Evolutionary conservation across 129 eudicot genomes (phyloP).

Genomic region (Lactuca saligna): DNA sequence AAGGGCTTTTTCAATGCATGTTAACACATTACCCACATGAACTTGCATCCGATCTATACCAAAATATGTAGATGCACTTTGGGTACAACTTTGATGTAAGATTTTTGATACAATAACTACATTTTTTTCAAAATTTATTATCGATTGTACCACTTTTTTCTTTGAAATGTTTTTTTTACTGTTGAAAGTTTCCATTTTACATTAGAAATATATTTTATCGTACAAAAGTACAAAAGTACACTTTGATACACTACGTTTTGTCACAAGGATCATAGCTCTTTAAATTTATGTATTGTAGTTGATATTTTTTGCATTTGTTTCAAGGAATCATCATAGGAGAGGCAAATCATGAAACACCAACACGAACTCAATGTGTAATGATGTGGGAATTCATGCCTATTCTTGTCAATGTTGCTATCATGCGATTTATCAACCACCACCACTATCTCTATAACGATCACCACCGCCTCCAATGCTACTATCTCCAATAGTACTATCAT

Average conservation of each 20-base stretch:
- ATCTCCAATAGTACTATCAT: conserved; percentile 5
- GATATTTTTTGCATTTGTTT: not conserved
- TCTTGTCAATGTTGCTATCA: not conserved
- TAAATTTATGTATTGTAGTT: not conserved
- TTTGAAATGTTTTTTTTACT: not conserved
- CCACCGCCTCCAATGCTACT: conserved; percentile 32
- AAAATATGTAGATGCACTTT: not conserved
- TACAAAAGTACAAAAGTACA: too few species aligned
- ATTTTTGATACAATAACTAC: not conserved
- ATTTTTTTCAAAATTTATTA: not conserved
- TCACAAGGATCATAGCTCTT: not conserved
- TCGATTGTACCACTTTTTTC: not conserved
- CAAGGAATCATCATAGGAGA: not conserved
- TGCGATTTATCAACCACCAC: not conserved
- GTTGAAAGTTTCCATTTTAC: too few species aligned
- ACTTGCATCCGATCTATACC: too few species aligned
- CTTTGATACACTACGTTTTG: not conserved
- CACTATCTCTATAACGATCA: conserved; percentile 38
- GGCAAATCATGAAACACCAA: not conserved
- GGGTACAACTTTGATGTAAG: not conserved
- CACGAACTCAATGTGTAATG: not conserved
- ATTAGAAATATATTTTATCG: too few species aligned
- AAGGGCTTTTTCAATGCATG: not conserved
- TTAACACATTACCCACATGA: not conserved
- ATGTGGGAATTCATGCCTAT: not conserved